phyloP scores from a whole-genome alignment of 176 grass and related monocot genomes.

The Rhynchospora tenuis region DNA sequence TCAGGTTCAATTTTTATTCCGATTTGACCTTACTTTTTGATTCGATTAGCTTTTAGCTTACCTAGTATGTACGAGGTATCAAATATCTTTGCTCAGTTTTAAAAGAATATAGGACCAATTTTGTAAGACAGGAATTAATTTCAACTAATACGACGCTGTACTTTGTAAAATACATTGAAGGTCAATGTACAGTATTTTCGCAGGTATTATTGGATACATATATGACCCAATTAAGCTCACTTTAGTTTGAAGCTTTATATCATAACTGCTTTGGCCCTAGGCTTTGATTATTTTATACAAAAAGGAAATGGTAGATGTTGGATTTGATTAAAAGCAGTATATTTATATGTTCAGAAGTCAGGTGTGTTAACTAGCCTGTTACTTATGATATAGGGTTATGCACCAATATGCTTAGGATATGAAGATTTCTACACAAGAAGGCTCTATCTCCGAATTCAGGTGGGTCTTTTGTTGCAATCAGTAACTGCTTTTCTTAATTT shows the following conservation, averaged over 20 bases:
- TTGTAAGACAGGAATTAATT: not conserved
- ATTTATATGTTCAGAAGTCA: not conserved
- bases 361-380: not conserved
- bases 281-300: not conserved
- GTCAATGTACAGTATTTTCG: too few species aligned
- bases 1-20: conserved; percentile 31
- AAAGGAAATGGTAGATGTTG: not conserved
- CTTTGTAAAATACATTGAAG: not conserved
- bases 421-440: conserved; percentile 97
- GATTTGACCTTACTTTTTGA: not conserved
- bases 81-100: not conserved
- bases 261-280: not conserved
- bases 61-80: not conserved
- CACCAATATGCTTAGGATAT: conserved; percentile 78
- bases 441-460: conserved; percentile 96
- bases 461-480: conserved; percentile 20
- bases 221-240: too few species aligned
- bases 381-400: conserved; percentile 54
- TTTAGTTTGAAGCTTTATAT: too few species aligned
- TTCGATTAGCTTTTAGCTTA: not conserved
- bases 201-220: too few species aligned
- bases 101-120: conserved; percentile 2
- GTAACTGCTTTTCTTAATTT: not conserved
- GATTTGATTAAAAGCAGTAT: too few species aligned
- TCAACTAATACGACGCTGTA: not conserved